These are phyloP conservation scores for Saksenaea vasiformis DNA, from an alignment of 371 early-diverging fungal genomes.

Conservation along the genomic window DNA sequence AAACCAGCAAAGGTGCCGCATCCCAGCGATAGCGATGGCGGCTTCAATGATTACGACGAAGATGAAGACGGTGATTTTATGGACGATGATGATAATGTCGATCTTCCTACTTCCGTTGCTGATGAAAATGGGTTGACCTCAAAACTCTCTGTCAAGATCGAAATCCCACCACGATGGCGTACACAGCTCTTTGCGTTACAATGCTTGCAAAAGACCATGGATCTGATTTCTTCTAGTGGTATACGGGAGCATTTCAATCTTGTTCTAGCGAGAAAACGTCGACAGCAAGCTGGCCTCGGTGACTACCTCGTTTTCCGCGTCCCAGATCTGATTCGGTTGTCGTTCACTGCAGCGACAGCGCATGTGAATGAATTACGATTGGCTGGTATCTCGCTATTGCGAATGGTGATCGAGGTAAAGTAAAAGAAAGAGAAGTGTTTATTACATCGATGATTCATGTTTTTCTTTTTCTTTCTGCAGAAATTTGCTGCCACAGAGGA, in stretches of 20 bases:
- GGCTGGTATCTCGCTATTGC: slow-evolving; percentile 74
- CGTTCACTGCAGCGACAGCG: slow-evolving; percentile 86
- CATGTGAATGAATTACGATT: slow-evolving; percentile 78
- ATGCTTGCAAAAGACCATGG: slow-evolving; percentile 72
- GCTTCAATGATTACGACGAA: slow-evolving; percentile 35
- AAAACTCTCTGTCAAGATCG: slow-evolving; percentile 42
- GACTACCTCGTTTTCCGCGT: slow-evolving; percentile 80
- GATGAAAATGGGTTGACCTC: slow-evolving; percentile 46
- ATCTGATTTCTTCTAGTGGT: slow-evolving; percentile 58
- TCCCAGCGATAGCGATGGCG: slow-evolving; percentile 13
- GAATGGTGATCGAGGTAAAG: slow-evolving; percentile 69
- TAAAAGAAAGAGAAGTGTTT: neutral
- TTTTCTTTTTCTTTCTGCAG: slow-evolving; percentile 24
- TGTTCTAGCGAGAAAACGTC: slow-evolving; percentile 56
- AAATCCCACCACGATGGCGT: slow-evolving; percentile 85
- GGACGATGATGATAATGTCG: slow-evolving; percentile 44
- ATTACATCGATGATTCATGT: no score
- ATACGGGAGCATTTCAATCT: slow-evolving; percentile 75
- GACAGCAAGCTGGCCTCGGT: slow-evolving; percentile 56
- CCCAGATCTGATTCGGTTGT: slow-evolving; percentile 82
- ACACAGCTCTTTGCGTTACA: slow-evolving; percentile 84
- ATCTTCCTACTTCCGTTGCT: slow-evolving; percentile 48
- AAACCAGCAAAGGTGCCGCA: neutral
- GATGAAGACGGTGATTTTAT: slow-evolving; percentile 46
- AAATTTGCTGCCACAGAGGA: slow-evolving; percentile 68